Evolutionary conservation across 2,329 filamentous ascomycete genomes (phyloP).

Genomic region (Colletotrichum tabaci): DNA sequence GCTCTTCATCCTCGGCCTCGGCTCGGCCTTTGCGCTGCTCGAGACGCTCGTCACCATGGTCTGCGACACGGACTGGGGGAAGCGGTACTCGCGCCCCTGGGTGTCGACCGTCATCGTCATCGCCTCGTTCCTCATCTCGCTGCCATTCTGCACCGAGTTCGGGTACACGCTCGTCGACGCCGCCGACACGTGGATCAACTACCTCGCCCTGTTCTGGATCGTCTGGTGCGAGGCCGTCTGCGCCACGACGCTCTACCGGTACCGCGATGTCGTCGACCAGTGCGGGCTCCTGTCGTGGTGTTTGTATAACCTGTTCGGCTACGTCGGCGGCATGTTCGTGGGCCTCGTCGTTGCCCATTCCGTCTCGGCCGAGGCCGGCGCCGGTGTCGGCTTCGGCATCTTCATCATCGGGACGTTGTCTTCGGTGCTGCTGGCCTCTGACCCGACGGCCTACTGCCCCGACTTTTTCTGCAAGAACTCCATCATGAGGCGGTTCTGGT

Average conservation of each 20-base stretch:
- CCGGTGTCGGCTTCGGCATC: slow-evolving; percentile 64
- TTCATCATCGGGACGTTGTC: slow-evolving; percentile 57
- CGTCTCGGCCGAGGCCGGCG: slow-evolving; percentile 57
- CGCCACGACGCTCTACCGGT: slow-evolving; percentile 66
- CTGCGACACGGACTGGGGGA: slow-evolving; percentile 59
- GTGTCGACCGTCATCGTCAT: slow-evolving; percentile 63
- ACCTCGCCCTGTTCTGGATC: slow-evolving; percentile 65
- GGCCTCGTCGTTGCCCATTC: slow-evolving; percentile 64
- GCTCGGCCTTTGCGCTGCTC: slow-evolving; percentile 67
- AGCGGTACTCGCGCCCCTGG: slow-evolving; percentile 56
- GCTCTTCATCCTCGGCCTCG: slow-evolving; percentile 67
- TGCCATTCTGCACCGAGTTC: slow-evolving; percentile 69
- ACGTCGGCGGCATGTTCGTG: slow-evolving; percentile 63
- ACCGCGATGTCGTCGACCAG: slow-evolving; percentile 59
- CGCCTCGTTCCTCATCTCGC: slow-evolving; percentile 62
- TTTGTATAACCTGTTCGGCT: slow-evolving; percentile 60
- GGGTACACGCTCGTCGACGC: slow-evolving; percentile 67
- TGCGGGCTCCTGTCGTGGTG: slow-evolving; percentile 58
- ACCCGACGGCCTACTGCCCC: slow-evolving; percentile 21
- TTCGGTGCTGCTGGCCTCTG: slow-evolving; percentile 52
- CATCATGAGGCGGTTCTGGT: slow-evolving; percentile 18
- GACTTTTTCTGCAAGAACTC: slow-evolving; percentile 4
- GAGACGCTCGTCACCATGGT: slow-evolving; percentile 66
- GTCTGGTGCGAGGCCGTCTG: slow-evolving; percentile 65
- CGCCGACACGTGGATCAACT: slow-evolving; percentile 68